Base-by-base conservation (phyloP, 805 yeast genomes). In the Metschnikowia borealis region DNA sequence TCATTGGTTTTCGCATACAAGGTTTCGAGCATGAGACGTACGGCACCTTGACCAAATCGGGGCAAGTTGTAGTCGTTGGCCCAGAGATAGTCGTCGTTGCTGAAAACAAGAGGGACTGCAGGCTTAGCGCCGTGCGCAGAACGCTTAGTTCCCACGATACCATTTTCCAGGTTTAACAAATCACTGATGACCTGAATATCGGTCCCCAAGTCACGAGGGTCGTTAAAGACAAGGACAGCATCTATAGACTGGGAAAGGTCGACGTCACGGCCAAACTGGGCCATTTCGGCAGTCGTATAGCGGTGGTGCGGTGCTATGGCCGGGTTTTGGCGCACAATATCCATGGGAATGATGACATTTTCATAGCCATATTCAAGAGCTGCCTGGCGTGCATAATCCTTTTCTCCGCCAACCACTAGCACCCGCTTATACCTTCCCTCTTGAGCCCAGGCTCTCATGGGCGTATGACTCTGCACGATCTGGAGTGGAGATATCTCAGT, bases 21-120 rank as follows among this genome's bases (percentile, higher is more conserved):
- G 3, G 79, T 69, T 60, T 87, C 85, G 4, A 86, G 68, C 40
- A 80, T 69, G 46, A 80, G 77, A 53, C 92, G 74, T 60, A 87
- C 85, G 1, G 92, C 95, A 23, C 97, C 97, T 69, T 90, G 96
- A 6, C 97, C 97, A 61, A 89, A 87, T 49, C 97, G 76, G 20
- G 96, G 89, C 48, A 84, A 68, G 14, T 64, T 67, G 65, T 85
- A 91, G 60, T 85, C 89, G 62, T 87, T 90, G 15, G 96, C 88
- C 96, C 96, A 91, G 33, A 86, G 61, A 61, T 88, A 79, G 67
- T 91, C 97, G 62, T 86, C 80, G 67, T 89, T 89, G 39, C 92
- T 85, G 67, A 88, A 89, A 53, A 82, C 79, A 17, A 87, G 83
- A 2, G 94, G 96, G 1, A 86, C 73, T 1, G 80, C 69, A 39